Evolutionary conservation across 164 flowering plant genomes (phyloP).

Genomic region (Buxus sempervirens): DNA sequence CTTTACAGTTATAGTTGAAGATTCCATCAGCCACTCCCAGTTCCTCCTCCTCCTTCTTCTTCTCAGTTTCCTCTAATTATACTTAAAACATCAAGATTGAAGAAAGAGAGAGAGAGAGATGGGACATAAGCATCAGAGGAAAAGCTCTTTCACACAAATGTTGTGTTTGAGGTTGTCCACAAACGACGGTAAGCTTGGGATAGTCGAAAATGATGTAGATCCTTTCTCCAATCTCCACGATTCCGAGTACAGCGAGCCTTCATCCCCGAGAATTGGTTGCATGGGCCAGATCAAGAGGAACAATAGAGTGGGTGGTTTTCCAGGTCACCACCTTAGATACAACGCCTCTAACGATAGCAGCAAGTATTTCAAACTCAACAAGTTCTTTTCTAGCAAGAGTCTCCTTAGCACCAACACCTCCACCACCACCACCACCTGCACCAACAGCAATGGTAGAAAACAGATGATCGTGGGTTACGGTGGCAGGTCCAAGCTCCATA

Average conservation of each 20-base stretch:
- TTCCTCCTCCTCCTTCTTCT: background rate
- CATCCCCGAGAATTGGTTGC: conserved; percentile 55
- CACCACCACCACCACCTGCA: no score
- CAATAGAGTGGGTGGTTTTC: conserved; percentile 35
- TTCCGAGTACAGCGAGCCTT: conserved; percentile 29
- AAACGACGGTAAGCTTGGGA: conserved; percentile 28
- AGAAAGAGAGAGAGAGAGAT: no score
- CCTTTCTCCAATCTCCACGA: conserved; percentile 1
- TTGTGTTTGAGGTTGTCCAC: conserved; percentile 40
- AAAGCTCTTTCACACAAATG: conserved; percentile 36
- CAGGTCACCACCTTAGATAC: conserved; percentile 7
- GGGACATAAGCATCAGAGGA: background rate
- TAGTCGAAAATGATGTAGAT: conserved; percentile 3
- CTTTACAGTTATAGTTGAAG: background rate
- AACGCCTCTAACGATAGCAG: background rate
- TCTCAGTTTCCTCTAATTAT: background rate
- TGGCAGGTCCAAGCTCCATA: background rate
- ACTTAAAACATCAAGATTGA: no score
- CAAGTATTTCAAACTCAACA: conserved; percentile 39
- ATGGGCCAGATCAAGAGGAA: conserved; percentile 53
- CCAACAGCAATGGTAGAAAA: no score
- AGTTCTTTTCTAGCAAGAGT: conserved; percentile 35
- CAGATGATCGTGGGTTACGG: background rate
- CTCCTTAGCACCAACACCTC: conserved; percentile 9
- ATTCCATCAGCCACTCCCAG: background rate